Conservation (phyloP, 2,329 filamentous ascomycete genomes). For the Aspergillus intermedius region DNA sequence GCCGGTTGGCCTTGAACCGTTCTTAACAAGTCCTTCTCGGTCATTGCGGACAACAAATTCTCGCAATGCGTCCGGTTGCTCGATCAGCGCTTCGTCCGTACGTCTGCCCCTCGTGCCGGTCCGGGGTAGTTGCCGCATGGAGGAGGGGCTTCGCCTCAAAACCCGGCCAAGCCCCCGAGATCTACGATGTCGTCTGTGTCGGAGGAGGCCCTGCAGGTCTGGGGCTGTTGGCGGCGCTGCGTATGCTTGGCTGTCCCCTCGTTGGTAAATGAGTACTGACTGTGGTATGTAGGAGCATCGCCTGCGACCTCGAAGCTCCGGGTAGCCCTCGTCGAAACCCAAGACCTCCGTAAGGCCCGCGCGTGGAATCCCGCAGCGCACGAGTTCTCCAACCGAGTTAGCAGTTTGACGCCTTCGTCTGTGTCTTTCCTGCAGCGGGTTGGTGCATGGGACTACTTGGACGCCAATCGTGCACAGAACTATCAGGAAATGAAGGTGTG, state of each 20-base stretch:
- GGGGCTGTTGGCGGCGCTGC: constrained; percentile 69
- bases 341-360: constrained; percentile 67
- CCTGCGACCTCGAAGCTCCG: constrained; percentile 68
- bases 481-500: constrained; percentile 98
- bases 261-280: constrained; percentile 3
- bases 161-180: constrained; percentile 50
- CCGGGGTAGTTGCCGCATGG: constrained; percentile 16
- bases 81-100: constrained; percentile 31
- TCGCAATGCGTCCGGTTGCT: constrained; percentile 30
- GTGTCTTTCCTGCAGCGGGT: constrained; percentile 75
- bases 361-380: constrained; percentile 60
- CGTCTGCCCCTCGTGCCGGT: constrained; percentile 35
- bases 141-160: constrained; percentile 28
- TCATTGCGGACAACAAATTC: too few relatives aligned
- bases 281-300: constrained; percentile 57
- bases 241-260: constrained; percentile 42
- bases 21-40: too few relatives aligned
- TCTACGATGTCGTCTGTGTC: constrained; percentile 90
- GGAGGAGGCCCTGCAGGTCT: constrained; percentile 85
- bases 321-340: constrained; percentile 83
- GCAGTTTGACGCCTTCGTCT: constrained; percentile 84
- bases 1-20: too few relatives aligned
- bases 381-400: constrained; percentile 87
- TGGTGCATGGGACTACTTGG: constrained; percentile 76
- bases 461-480: constrained; percentile 66